Base-by-base conservation (phyloP, 305 asterid species). In the Fraxinus dipetala region DNA sequence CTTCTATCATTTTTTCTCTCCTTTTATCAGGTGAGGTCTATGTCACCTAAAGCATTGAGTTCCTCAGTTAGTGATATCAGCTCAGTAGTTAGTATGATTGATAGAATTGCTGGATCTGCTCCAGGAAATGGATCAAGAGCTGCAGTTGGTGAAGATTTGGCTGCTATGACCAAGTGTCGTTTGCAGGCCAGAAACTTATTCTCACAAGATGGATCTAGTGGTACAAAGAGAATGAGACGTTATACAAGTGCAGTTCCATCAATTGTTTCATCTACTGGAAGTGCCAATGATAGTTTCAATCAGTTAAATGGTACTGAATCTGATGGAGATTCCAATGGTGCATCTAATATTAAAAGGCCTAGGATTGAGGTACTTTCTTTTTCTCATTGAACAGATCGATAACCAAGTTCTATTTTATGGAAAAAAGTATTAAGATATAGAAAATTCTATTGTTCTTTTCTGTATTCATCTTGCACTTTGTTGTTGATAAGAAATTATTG, bases 91-190 rank as follows among this genome's bases (percentile, higher is more conserved):
- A 94, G 98, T 82, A 93, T 96, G 98, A 90, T 90, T 36, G 99
- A 96, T 87, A 93, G 97, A 88, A 91, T 93, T 70, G 97, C 99
- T 48, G 99, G 99, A 86, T 94, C 99, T 83, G 98, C 98, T 77
- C 99, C 99, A 11, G 98, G 98, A 45, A 94, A 93, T 91, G 99
- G 98, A 78, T 96, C 99, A 48, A 90, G 97, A 84, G 98, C 99
- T 85, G 98, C 98, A 65, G 95, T 93, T 14, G 98, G 99, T 59
- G 99, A 96, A 89, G 99, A 94, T 92, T 89, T 96, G 90, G 99
- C 89, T 86, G 98, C 97, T 61, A 90, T 91, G 97, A 94, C 99
- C 72, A 96, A 91, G 84, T 94, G 95, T 80, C 98, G 96, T 76
- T 85, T 91, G 76, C 98, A 92, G 86, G 98, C 98, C 54, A 87